A percentile compares a stretch with the other conserved stretches of the same genome.
Conservation (phyloP, 2,329 filamentous ascomycete species). For the Calonectria pseudoreteaudii region DNA sequence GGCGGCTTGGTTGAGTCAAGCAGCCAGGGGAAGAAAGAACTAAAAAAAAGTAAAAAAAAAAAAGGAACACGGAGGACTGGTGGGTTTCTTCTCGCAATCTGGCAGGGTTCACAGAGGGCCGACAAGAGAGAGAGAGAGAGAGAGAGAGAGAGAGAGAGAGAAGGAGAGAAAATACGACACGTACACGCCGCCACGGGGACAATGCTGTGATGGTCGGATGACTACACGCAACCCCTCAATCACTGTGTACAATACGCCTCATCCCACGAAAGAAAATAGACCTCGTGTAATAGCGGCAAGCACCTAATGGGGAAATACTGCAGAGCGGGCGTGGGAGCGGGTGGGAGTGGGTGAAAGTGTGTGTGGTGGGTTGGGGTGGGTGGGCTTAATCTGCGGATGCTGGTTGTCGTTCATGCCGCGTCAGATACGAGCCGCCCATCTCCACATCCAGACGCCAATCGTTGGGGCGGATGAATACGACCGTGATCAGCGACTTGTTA, state of each 20-base stretch:
- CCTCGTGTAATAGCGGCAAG: background rate
- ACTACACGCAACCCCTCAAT: background rate
- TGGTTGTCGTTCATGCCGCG: background rate
- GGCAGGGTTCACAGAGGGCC: background rate
- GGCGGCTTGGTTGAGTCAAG: background rate
- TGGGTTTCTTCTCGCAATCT: background rate
- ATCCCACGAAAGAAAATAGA: background rate
- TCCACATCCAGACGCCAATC: background rate
- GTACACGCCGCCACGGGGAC: background rate
- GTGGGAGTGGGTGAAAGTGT: no score
- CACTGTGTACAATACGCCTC: background rate
- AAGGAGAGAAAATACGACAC: background rate
- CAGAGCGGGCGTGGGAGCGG: no score
- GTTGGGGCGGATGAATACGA: background rate
- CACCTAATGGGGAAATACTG: background rate
- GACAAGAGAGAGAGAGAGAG: background rate
- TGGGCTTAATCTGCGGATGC: background rate
- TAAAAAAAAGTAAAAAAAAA: background rate
- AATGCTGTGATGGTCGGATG: background rate
- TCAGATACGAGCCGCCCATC: background rate
- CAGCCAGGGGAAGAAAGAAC: no score
- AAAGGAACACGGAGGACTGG: background rate
- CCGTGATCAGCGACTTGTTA: background rate
- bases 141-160: background rate
- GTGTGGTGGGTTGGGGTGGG: no score